These are phyloP conservation scores for Cercospora citrullina DNA, from an alignment of 2,329 filamentous ascomycete species.

Conservation along the genomic window DNA sequence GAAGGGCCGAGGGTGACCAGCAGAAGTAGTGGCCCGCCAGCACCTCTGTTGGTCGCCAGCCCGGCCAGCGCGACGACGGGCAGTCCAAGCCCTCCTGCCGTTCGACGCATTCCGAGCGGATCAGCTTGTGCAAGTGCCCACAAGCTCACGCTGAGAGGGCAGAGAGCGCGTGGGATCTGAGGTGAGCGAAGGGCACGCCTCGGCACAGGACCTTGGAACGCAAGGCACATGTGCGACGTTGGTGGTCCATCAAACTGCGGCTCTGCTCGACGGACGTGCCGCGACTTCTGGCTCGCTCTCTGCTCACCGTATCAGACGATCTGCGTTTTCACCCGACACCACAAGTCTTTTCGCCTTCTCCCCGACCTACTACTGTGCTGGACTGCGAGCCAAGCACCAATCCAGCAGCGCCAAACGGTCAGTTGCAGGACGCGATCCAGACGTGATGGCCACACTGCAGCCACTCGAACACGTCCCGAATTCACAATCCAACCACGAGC, in stretches of 20 bases:
- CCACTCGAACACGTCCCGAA: background rate
- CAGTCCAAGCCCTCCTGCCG: background rate
- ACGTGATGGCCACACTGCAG: background rate
- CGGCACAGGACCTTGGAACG: background rate
- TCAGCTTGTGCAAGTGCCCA: background rate
- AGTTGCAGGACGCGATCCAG: background rate
- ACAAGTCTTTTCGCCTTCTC: background rate
- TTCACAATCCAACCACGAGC: background rate
- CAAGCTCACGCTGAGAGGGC: background rate
- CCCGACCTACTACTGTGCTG: slow-evolving; percentile 7
- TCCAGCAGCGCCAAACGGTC: background rate
- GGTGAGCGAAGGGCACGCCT: background rate
- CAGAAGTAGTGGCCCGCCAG: slow-evolving; percentile 10
- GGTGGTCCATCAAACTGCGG: background rate
- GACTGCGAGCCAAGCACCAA: background rate
- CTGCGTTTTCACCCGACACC: slow-evolving; percentile 6
- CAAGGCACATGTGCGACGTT: background rate
- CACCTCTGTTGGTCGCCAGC: background rate
- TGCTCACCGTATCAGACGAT: slow-evolving; percentile 4
- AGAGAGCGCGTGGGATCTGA: background rate
- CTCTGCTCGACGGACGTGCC: background rate
- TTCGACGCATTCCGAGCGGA: background rate
- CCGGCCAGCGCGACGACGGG: background rate
- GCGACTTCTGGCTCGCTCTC: background rate
- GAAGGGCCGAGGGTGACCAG: background rate